Evolutionary conservation across 306 rosid species (phyloP), one percentile per base, ranked within the genome.

Genomic region (Myrica gale): DNA sequence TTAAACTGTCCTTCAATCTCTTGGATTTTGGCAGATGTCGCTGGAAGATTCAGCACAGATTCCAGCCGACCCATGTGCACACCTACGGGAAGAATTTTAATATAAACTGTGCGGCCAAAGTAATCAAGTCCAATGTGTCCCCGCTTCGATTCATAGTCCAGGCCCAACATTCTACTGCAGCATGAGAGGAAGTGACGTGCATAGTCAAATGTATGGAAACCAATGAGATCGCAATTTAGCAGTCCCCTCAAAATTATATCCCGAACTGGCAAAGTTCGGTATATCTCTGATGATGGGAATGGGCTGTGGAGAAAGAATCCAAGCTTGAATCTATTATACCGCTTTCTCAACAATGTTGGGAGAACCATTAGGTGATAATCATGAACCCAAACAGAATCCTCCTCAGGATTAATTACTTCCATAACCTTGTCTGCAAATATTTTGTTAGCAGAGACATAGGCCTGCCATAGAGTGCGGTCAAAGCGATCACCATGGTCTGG

Each of bases 141-240:
- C n/a, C 97, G 83, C 83, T 92, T 92, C 21, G 96, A 92, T 79
- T 92, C 93, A 80, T 92, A 92, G 82, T 87, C 92, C 74, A 92
- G 87, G 60, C 97, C 97, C 41, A 92, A 83, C 97, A 92, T 92
- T 89, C 97, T 90, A 62, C 97, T 92, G 84, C 98, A 93, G 80
- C 98, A 93, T 21, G 98, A 90, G 72, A 90, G 95, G 83, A 93
- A 93, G 85, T 91, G 97, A 1, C 97, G 95, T 1, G 97, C 97
- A 80, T 93, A 91, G 74, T 93, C 97, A 82, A 91, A 93, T 26
- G 95, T 93, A 78, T 91, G 98, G 74, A 93, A 91, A 66, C 98
- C 98, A 73, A 93, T 86, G 32, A 93, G 82, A 71, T 91, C 98
- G 45, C 93, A 87, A 71, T 93, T 91, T 79, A 93, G 81, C 82